phyloP scores from a whole-genome alignment of 306 rosid genomes.

The Astragalus membranaceus region DNA sequence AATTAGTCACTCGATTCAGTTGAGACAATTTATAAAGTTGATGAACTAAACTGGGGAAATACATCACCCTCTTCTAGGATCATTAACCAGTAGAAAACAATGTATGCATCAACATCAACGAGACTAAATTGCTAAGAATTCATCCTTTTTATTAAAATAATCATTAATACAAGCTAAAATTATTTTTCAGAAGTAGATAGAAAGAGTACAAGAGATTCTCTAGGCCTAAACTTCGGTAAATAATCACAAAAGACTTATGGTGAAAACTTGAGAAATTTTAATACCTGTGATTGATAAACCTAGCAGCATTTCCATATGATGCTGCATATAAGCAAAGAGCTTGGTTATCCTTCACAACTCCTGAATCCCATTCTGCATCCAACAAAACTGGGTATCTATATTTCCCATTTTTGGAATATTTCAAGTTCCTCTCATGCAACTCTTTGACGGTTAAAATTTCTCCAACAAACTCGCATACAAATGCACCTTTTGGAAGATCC shows the following conservation, averaged over 20 bases:
- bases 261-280: conserved; percentile 14
- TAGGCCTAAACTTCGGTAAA: neutral
- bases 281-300: conserved; percentile 95
- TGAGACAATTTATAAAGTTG: neutral
- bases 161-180: neutral
- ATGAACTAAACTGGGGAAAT: neutral
- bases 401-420: conserved; percentile 41
- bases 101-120: neutral
- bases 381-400: conserved; percentile 42
- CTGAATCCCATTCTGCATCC: conserved; percentile 75
- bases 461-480: conserved; percentile 87
- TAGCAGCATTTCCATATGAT: conserved; percentile 76
- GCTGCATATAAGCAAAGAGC: conserved; percentile 88
- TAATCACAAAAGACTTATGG: neutral
- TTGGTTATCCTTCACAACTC: conserved; percentile 43
- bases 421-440: conserved; percentile 49
- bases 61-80: neutral
- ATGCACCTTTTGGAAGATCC: conserved; percentile 83
- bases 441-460: conserved; percentile 71
- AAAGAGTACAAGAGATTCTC: neutral
- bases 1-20: conserved; percentile 5
- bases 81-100: neutral
- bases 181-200: neutral
- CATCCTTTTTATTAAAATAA: neutral
- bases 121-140: neutral